Conservation (phyloP, 1,139 yeast species). For the Debaryomyces singareniensis region DNA sequence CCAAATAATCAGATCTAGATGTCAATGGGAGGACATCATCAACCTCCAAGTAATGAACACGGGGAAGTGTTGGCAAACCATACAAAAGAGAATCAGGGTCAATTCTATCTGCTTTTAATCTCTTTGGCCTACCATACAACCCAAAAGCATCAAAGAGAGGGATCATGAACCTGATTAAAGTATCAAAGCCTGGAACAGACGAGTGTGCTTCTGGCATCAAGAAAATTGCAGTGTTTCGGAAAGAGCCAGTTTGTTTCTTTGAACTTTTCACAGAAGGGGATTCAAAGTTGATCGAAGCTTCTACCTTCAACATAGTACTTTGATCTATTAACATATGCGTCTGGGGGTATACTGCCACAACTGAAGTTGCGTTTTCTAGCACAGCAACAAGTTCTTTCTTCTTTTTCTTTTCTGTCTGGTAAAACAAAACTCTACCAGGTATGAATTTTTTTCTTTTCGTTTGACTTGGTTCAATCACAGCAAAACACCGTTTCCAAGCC, state of each 20-base stretch:
- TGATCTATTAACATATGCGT: constrained; percentile 73
- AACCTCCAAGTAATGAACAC: constrained; percentile 65
- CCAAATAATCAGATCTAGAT: constrained; percentile 16
- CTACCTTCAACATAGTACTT: constrained; percentile 82
- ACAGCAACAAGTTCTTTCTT: constrained; percentile 79
- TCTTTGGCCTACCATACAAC: constrained; percentile 84
- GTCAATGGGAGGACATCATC: constrained; percentile 22
- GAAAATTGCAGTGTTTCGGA: constrained; percentile 76
- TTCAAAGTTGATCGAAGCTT: constrained; percentile 67
- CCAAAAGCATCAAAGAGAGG: constrained; percentile 85
- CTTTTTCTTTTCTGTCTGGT: constrained; percentile 61
- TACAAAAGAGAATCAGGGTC: constrained; percentile 76
- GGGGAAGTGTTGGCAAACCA: constrained; percentile 88
- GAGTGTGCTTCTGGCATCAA: constrained; percentile 94
- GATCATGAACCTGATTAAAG: constrained; percentile 78
- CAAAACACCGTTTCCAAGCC: constrained; percentile 96
- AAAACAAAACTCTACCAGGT: constrained; percentile 57
- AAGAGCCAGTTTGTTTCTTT: constrained; percentile 44
- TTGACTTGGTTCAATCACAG: constrained; percentile 75
- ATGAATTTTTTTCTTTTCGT: constrained; percentile 36
- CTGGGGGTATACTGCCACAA: constrained; percentile 93
- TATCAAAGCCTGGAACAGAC: constrained; percentile 91
- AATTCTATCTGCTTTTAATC: constrained; percentile 80
- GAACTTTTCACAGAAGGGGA: constrained; percentile 34
- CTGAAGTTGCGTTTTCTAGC: constrained; percentile 60